phyloP scores from a whole-genome alignment of 768 basidiomycete genomes.

The Tylopilus vinaceipallidus region DNA sequence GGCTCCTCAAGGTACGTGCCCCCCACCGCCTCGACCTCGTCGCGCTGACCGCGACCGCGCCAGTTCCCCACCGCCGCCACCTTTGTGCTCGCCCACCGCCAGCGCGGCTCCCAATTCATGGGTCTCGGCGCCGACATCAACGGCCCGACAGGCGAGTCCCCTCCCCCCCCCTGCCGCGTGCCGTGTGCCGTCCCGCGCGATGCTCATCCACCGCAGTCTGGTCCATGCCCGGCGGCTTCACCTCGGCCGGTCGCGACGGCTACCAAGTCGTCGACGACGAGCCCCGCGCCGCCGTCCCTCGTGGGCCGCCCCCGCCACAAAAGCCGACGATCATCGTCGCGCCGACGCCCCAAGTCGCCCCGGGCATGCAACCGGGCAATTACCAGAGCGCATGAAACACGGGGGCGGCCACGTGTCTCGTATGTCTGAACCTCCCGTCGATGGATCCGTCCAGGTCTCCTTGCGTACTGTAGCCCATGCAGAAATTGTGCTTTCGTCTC shows the following conservation, averaged over 20 bases:
- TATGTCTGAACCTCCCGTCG: no score
- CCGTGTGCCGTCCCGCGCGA: not conserved
- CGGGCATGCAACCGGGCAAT: conserved; percentile 19
- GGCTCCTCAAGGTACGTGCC: conserved; percentile 57
- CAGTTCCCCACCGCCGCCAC: conserved; percentile 62
- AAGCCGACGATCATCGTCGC: conserved; percentile 11
- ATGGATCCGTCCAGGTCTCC: no score
- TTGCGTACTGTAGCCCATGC: no score
- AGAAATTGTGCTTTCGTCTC: no score
- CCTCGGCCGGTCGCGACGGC: conserved; percentile 49
- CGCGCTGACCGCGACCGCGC: not conserved
- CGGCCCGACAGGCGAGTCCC: conserved; percentile 55
- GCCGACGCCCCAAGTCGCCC: conserved; percentile 16
- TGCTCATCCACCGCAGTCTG: conserved; percentile 47
- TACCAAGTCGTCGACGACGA: conserved; percentile 63
- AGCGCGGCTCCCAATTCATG: conserved; percentile 55
- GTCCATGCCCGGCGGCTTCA: conserved; percentile 77
- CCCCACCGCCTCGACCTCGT: no score
- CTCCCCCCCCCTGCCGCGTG: no score
- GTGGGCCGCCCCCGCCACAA: conserved; percentile 15
- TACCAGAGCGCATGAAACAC: conserved; percentile 28
- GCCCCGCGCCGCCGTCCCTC: conserved; percentile 17
- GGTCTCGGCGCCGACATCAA: conserved; percentile 49
- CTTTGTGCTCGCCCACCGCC: conserved; percentile 50
- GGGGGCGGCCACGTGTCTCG: no score